These are phyloP conservation scores for Platismatia glauca DNA, from an alignment of 495 filamentous ascomycete species.

Conservation along the genomic window DNA sequence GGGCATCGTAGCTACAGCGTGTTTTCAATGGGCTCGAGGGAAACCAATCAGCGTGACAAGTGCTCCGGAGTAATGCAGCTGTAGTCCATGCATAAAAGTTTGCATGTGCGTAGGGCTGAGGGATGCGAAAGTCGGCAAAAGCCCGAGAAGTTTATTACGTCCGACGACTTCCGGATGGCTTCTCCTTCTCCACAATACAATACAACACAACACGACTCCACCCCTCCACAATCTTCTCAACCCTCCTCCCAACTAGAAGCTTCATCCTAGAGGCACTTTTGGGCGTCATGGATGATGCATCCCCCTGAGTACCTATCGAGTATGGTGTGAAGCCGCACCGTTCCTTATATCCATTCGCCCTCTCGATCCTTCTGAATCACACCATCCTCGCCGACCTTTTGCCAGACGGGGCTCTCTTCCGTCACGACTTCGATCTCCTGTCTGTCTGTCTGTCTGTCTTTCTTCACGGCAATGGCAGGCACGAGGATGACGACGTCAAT, in stretches of 20 bases:
- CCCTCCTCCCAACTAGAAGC: background rate
- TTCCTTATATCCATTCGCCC: background rate
- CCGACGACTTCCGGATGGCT: conserved; percentile 8
- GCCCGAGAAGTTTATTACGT: too few relatives aligned
- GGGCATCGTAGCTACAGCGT: conserved; percentile 30
- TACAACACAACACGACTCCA: too few relatives aligned
- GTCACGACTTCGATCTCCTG: background rate
- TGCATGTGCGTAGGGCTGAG: background rate
- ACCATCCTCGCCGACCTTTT: background rate
- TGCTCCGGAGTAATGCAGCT: background rate
- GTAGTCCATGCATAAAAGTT: background rate
- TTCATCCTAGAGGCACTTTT: background rate
- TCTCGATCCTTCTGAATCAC: background rate
- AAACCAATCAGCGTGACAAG: too few relatives aligned
- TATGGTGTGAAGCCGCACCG: background rate
- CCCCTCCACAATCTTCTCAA: too few relatives aligned
- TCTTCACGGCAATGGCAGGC: background rate
- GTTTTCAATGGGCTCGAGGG: too few relatives aligned
- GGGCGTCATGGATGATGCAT: background rate
- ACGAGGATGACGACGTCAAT: background rate
- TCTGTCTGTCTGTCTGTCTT: too few relatives aligned
- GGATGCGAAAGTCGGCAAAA: background rate
- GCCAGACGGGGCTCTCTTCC: too few relatives aligned
- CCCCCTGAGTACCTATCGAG: too few relatives aligned
- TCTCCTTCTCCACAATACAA: background rate